Evolutionary conservation across 495 filamentous ascomycete species (phyloP).

Genomic region (Neurospora hispaniola): DNA sequence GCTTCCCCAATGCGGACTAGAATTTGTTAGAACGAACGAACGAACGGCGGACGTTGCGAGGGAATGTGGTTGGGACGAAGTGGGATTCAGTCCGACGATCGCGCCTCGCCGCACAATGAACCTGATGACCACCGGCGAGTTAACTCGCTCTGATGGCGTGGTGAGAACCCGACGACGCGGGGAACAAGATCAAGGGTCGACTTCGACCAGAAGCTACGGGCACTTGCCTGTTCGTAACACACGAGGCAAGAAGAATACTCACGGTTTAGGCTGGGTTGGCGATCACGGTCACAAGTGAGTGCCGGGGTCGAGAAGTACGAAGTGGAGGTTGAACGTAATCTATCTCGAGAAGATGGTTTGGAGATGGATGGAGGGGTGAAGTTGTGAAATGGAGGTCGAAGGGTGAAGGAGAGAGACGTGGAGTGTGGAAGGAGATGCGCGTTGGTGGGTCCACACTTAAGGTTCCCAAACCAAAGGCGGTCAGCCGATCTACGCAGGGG

Average conservation of each 20-base stretch:
- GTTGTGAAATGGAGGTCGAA: neutral
- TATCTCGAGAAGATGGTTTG: neutral
- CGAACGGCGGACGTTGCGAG: neutral
- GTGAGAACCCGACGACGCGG: neutral
- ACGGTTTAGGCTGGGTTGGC: neutral
- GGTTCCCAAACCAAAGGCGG: constrained; percentile 1
- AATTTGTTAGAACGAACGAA: neutral
- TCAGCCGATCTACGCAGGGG: neutral
- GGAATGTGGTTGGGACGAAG: neutral
- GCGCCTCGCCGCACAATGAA: neutral
- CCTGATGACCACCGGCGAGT: neutral
- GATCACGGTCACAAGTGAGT: neutral
- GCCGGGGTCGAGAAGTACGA: neutral
- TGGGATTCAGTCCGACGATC: neutral
- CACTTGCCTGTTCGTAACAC: neutral
- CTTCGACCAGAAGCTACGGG: neutral
- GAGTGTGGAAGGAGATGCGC: neutral
- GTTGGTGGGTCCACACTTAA: neutral
- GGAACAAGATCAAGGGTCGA: neutral
- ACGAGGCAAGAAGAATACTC: neutral
- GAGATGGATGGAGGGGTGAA: neutral
- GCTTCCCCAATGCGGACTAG: neutral
- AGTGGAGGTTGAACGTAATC: neutral
- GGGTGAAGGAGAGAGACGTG: neutral
- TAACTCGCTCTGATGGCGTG: neutral